Evolutionary conservation across 2,329 filamentous ascomycete species (phyloP), one percentile per base, ranked within the genome.

Genomic region (Penicillium corylophilum): DNA sequence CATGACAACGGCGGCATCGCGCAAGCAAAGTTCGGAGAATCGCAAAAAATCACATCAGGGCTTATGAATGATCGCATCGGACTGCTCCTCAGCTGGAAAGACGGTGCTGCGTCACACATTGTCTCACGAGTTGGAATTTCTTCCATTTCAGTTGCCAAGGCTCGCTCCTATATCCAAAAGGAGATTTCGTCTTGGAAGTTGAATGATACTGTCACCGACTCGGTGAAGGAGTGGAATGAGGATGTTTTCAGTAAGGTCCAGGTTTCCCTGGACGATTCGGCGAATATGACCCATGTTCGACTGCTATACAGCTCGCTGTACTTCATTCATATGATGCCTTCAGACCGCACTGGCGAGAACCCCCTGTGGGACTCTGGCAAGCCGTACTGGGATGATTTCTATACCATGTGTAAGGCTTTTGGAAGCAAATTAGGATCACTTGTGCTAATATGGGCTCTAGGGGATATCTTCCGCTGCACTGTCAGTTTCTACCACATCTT

Each of bases 301-400:
- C 44, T 69, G 28, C 50, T 68, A 4, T 69, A 69, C 28, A 69
- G 65, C 38, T 69, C 66, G 9, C 55, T 69, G 5, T 89, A 88
- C 62, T 85, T 86, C 54, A 85, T 86, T 77, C 81, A 83, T 49
- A 67, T 89, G 8, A 79, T 89, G 53, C 86, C 86, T 0, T 86
- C 84, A 0, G 87, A 89, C 64, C 81, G 84, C 52, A 88, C 85
- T 0, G 85, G 85, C 0, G 87, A 89, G 64, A 89, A 89, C 55
- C 85, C 86, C 0, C 69, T 79, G 0, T 89, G 86, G 86, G 65
- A 74, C 0, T 84, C 82, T 0, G 63, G 64, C 0, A 86, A 89
- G 67, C 85, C 86, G 1, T 88, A 85, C 60, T 89, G 86, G 64
- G 83, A 87, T 55, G 86, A 89, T 49, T 82, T 86, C 15, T 88